A percentile compares a stretch with the other conserved stretches of the same genome.
Conservation (phyloP, 2,329 filamentous ascomycete genomes). For the Sclerotinia nivalis region DNA sequence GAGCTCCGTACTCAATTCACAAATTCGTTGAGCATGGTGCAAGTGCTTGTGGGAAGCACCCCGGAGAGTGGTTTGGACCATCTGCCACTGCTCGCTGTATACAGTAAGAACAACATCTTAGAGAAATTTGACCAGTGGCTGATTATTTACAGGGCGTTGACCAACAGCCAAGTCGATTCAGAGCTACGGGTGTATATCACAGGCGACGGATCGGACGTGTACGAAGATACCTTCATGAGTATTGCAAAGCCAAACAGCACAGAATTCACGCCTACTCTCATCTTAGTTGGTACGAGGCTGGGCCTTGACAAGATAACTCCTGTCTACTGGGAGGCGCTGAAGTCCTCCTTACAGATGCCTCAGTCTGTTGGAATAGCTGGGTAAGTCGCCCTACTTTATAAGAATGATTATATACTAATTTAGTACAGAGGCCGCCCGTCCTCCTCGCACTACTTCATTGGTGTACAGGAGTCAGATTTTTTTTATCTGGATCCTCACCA, state of each 20-base stretch:
- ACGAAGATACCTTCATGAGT: constrained; percentile 82
- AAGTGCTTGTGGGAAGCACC: constrained; percentile 84
- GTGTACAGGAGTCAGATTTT: constrained; percentile 71
- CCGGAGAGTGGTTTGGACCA: constrained; percentile 98
- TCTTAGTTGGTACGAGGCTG: constrained; percentile 83
- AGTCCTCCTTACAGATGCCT: constrained; percentile 77
- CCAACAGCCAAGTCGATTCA: constrained; percentile 61
- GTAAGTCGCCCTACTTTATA: constrained; percentile 49
- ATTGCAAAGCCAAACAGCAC: constrained; percentile 68
- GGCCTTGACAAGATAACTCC: constrained; percentile 94
- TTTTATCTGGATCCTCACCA: constrained; percentile 96
- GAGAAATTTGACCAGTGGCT: constrained; percentile 17
- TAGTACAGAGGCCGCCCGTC: constrained; percentile 77
- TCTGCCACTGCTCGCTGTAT: constrained; percentile 94
- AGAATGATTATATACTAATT: constrained; percentile 23
- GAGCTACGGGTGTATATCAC: constrained; percentile 82
- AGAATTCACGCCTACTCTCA: constrained; percentile 77
- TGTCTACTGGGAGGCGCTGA: constrained; percentile 93
- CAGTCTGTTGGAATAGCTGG: constrained; percentile 97
- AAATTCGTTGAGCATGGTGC: constrained; percentile 90
- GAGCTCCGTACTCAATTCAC: constrained; percentile 90
- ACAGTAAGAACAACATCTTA: constrained; percentile 59
- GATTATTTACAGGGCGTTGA: constrained; percentile 63
- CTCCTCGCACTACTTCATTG: constrained; percentile 72
- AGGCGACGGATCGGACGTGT: constrained; percentile 87